phyloP scores from a whole-genome alignment of 225 moss, liverwort and hornwort species.

The Polytrichum formosum region DNA sequence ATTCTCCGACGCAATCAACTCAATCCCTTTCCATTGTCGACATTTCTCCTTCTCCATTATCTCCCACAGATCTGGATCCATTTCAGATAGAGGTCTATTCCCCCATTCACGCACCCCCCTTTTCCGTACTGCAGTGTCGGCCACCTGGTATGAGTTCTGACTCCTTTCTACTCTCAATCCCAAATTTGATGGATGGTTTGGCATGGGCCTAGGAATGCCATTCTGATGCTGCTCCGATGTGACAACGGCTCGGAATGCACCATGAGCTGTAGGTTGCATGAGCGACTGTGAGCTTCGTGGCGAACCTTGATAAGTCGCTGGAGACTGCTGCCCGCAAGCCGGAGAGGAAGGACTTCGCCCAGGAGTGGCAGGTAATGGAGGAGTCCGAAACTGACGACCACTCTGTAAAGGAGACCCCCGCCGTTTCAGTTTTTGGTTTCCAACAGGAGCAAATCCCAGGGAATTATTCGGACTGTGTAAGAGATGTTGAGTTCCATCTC shows the following conservation, averaged over 20 bases:
- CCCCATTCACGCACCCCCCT: slow-evolving; percentile 76
- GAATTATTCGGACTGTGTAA: slow-evolving; percentile 16
- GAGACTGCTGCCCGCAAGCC: slow-evolving; percentile 39
- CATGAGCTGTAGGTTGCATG: slow-evolving; percentile 24
- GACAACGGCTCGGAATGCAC: slow-evolving; percentile 43
- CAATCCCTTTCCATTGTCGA: slow-evolving; percentile 80
- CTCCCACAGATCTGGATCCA: slow-evolving; percentile 79
- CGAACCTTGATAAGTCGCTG: slow-evolving; percentile 28
- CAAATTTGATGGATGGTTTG: slow-evolving; percentile 25
- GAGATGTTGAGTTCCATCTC: slow-evolving; percentile 23
- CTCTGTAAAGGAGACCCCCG: slow-evolving; percentile 27
- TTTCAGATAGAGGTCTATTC: slow-evolving; percentile 63
- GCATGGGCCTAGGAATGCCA: slow-evolving; percentile 30
- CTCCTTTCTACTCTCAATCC: slow-evolving; percentile 20
- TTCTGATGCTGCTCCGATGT: slow-evolving; percentile 45
- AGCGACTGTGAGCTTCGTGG: slow-evolving; percentile 30
- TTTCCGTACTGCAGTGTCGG: slow-evolving; percentile 46
- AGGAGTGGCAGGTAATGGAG: slow-evolving; percentile 23
- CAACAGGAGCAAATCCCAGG: slow-evolving; percentile 21
- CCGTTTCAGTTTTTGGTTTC: slow-evolving; percentile 34
- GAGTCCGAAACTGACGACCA: slow-evolving; percentile 35
- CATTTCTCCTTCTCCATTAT: slow-evolving; percentile 86
- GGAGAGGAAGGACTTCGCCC: slow-evolving; percentile 24
- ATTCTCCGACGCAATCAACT: slow-evolving; percentile 89
- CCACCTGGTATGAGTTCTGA: slow-evolving; percentile 19